Evolutionary conservation across 2,329 filamentous ascomycete genomes (phyloP).

Genomic region (Diaporthe helianthi): DNA sequence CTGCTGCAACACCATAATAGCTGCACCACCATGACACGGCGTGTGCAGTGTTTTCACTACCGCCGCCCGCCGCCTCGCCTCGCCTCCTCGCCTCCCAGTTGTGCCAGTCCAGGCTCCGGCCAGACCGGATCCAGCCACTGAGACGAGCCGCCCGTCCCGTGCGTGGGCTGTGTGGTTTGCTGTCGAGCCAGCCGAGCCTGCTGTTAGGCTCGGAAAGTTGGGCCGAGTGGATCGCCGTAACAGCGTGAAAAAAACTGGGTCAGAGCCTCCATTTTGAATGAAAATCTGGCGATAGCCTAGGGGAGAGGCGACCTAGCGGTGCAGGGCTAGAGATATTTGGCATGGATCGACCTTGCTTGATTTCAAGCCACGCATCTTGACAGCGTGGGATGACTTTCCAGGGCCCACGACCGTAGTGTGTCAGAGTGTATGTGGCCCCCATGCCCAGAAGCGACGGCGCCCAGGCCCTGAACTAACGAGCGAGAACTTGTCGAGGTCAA

Average conservation of each 20-base stretch:
- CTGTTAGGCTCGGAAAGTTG: slow-evolving; percentile 33
- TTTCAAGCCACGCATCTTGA: slow-evolving; percentile 22
- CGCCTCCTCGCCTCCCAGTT: neutral
- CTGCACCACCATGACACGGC: neutral
- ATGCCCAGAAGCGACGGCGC: slow-evolving; percentile 3
- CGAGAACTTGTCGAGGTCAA: slow-evolving; percentile 8
- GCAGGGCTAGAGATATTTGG: slow-evolving; percentile 6
- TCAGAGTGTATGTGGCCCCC: slow-evolving; percentile 2
- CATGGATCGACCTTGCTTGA: slow-evolving; percentile 21
- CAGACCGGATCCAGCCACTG: neutral
- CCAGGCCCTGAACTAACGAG: slow-evolving; percentile 2
- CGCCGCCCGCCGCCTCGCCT: neutral
- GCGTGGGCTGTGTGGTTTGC: slow-evolving; percentile 19
- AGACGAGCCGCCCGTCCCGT: slow-evolving; percentile 7
- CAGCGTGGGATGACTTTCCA: slow-evolving; percentile 12
- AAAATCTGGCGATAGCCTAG: slow-evolving; percentile 25
- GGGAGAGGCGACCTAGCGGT: slow-evolving; percentile 6
- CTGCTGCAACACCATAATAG: neutral
- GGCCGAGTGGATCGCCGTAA: slow-evolving; percentile 33
- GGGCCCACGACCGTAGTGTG: too few species aligned
- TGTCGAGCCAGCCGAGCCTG: neutral
- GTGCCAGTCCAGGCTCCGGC: neutral
- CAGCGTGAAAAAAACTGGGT: slow-evolving; percentile 18
- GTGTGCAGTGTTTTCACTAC: slow-evolving; percentile 2
- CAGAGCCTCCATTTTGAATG: slow-evolving; percentile 21